phyloP scores from a whole-genome alignment of 108 stramenopile species.

The Pelagomonas calceolata region DNA sequence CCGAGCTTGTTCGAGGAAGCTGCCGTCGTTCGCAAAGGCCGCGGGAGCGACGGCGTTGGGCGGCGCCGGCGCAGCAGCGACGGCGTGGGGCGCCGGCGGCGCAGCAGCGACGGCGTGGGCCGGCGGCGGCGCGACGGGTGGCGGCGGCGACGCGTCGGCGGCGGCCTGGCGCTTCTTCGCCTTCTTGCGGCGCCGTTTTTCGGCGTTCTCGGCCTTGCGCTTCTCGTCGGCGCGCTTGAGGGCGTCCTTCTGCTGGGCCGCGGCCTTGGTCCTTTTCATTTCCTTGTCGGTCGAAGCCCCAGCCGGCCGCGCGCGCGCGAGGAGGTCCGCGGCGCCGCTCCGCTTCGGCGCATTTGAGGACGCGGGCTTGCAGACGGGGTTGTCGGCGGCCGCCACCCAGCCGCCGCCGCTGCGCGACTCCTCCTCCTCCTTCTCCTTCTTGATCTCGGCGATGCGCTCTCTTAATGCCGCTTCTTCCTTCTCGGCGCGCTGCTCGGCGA shows the following conservation, averaged over 20 bases:
- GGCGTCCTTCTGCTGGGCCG: background rate
- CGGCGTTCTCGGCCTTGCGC: background rate
- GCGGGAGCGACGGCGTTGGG: background rate
- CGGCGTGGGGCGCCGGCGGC: background rate
- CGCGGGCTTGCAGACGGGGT: too few relatives aligned
- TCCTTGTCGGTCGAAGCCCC: background rate
- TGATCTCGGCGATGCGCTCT: conserved; percentile 2
- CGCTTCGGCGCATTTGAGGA: too few relatives aligned
- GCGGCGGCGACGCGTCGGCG: background rate
- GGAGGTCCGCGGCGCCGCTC: background rate
- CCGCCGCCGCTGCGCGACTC: background rate
- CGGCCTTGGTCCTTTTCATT: background rate
- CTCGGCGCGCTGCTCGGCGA: conserved; percentile 32
- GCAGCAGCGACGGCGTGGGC: background rate
- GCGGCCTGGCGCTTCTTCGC: background rate
- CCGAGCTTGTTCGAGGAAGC: background rate
- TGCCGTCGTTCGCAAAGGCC: background rate
- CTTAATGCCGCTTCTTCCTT: conserved; percentile 23
- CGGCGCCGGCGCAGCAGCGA: background rate
- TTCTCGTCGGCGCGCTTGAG: background rate
- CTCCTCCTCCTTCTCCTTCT: background rate
- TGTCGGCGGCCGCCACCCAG: background rate
- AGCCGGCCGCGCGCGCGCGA: background rate
- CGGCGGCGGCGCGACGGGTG: too few relatives aligned
- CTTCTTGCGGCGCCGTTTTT: background rate